Evolutionary conservation across 2,329 filamentous ascomycete genomes (phyloP), one percentile per base, ranked within the genome.

Genomic region (Sphaerulina musiva): DNA sequence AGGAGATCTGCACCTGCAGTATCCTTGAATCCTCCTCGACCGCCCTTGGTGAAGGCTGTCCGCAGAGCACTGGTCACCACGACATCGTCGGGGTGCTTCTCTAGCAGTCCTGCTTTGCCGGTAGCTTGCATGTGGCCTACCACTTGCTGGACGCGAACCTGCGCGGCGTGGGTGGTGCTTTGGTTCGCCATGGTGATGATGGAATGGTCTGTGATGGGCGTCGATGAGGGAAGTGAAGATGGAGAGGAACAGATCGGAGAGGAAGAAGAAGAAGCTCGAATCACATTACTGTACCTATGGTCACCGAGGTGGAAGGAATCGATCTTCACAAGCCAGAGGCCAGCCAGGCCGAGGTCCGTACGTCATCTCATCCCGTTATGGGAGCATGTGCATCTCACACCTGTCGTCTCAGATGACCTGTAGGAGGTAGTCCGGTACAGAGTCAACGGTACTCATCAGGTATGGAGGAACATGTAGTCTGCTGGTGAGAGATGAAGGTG

Each of bases 21-120:
- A 74, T 97, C 93, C 78, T 97, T 97, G 80, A 98, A 93, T 47
- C 84, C 86, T 63, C 93, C 93, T 75, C 90, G 91, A 67, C 91
- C 90, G 64, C 90, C 92, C 74, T 89, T 95, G 62, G 90, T 95
- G 73, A 97, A 84, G 66, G 93, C 83, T 12, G 89, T 95, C 66
- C 93, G 89, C 68, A 96, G 87, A 64, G 87, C 89, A 63, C 87
- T 89, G 59, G 93, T 97, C 59, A 98, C 84, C 67, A 98, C 93
- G 62, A 97, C 83, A 68, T 85, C 82, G 71, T 84, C 79, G 46
- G 80, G 76, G 59, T 78, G 74, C 69, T 84, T 79, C 66, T 73
- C 69, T 43, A 79, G 68, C 43, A 80, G 66, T 6, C 70, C 67
- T 57, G 72, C 65, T 59, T 66, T 72, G 50, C 74, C 75, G 46